phyloP scores from a whole-genome alignment of 139 green algal species.

The Penium margaritaceum region DNA sequence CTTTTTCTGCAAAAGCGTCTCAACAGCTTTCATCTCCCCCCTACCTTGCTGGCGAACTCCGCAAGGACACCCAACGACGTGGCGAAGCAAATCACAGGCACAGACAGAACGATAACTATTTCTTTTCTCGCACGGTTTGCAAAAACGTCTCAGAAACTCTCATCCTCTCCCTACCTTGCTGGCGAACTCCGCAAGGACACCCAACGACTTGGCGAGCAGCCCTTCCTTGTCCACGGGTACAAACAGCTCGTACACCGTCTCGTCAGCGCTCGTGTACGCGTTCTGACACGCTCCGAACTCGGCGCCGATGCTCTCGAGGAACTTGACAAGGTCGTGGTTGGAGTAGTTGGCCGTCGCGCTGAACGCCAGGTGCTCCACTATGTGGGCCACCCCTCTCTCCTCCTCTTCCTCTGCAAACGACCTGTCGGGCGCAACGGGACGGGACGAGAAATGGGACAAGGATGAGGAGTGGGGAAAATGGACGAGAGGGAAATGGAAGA shows the following conservation, averaged over 20 bases:
- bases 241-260: conserved; percentile 68
- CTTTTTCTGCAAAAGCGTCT: too few relatives aligned
- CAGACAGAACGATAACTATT: too few relatives aligned
- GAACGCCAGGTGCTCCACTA: conserved; percentile 84
- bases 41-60: too few relatives aligned
- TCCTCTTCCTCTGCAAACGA: conserved; percentile 63
- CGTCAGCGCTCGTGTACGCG: conserved; percentile 71
- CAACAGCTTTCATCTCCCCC: too few relatives aligned
- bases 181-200: conserved; percentile 71
- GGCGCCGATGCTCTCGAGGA: conserved; percentile 75
- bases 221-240: conserved; percentile 55
- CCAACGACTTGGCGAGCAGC: conserved; percentile 59
- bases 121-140: too few relatives aligned
- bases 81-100: too few relatives aligned
- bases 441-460: too few relatives aligned
- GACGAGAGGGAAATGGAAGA: too few relatives aligned
- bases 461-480: too few relatives aligned
- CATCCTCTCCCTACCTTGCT: too few relatives aligned
- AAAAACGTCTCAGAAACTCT: too few relatives aligned
- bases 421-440: conserved; percentile 26
- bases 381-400: conserved; percentile 69
- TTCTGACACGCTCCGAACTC: conserved; percentile 79
- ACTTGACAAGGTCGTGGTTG: conserved; percentile 74
- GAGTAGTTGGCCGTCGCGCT: conserved; percentile 67
- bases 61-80: too few relatives aligned